Evolutionary conservation across 768 basidiomycete species (phyloP).

Genomic region (Lactarius hatsudake): DNA sequence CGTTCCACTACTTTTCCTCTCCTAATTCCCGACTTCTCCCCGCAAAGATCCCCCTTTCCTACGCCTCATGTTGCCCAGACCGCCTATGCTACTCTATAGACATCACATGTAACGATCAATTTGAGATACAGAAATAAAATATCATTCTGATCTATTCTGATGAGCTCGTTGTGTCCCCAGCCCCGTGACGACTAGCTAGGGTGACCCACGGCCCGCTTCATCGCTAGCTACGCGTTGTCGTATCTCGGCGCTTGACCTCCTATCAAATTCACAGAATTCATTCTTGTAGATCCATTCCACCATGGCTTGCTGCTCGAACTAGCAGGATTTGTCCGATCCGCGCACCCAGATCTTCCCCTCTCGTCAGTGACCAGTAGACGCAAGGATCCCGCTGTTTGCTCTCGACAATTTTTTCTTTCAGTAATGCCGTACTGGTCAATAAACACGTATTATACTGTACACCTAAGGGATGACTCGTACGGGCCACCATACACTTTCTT

Average conservation of each 20-base stretch:
- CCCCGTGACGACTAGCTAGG: too few relatives aligned
- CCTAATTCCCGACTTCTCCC: background rate
- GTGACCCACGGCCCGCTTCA: background rate
- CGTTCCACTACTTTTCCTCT: background rate
- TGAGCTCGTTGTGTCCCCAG: too few relatives aligned
- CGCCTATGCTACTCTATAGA: background rate
- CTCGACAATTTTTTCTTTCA: too few relatives aligned
- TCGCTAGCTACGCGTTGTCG: background rate
- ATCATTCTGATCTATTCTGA: too few relatives aligned
- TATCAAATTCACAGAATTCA: background rate
- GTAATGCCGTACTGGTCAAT: background rate
- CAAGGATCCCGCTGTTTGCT: background rate
- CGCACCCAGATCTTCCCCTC: background rate
- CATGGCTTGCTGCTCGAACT: background rate
- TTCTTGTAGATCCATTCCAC: background rate
- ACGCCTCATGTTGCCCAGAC: background rate
- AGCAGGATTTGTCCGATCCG: background rate
- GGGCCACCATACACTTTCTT: background rate
- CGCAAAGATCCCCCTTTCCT: background rate
- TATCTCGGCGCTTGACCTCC: background rate
- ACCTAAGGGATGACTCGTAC: too few relatives aligned
- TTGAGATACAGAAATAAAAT: too few relatives aligned
- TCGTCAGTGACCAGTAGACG: background rate
- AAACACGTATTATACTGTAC: background rate
- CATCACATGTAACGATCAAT: background rate